A percentile compares a stretch with the other conserved stretches of the same genome.
These are phyloP conservation scores for Colletotrichum melonis DNA, from an alignment of 2,329 filamentous ascomycete genomes.

Conservation along the genomic window DNA sequence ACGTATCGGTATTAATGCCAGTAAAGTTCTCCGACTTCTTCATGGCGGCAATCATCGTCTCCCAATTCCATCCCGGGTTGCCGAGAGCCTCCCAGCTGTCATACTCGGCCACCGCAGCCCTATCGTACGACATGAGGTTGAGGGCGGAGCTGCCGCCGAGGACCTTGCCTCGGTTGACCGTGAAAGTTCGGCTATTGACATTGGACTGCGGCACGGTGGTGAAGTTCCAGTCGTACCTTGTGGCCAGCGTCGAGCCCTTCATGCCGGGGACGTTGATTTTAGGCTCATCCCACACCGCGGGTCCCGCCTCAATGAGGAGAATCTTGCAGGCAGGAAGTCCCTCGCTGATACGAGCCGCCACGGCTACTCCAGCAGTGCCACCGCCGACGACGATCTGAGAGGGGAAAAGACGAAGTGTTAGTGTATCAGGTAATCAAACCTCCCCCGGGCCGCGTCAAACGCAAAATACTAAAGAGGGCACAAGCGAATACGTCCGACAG, in stretches of 20 bases:
- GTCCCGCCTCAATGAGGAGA: constrained; percentile 46
- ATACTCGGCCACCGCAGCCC: constrained; percentile 44
- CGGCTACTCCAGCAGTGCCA: constrained; percentile 47
- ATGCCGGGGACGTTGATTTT: constrained; percentile 43
- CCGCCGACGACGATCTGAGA: constrained; percentile 46
- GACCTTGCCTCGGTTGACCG: constrained; percentile 55
- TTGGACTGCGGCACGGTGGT: constrained; percentile 50
- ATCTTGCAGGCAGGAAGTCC: constrained; percentile 40
- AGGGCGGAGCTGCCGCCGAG: constrained; percentile 58
- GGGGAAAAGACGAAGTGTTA: neutral
- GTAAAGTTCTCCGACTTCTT: constrained; percentile 44
- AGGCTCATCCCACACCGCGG: constrained; percentile 38
- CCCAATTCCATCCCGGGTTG: constrained; percentile 50
- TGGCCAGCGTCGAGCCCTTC: constrained; percentile 40
- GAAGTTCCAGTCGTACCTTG: constrained; percentile 51
- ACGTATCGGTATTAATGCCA: constrained; percentile 35
- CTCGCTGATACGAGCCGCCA: constrained; percentile 43
- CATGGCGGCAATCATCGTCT: constrained; percentile 48
- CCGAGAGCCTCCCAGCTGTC: constrained; percentile 48
- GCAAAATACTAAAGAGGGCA: neutral
- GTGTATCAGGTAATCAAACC: neutral
- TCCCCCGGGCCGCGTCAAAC: neutral
- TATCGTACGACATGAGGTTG: constrained; percentile 54
- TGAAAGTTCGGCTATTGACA: constrained; percentile 50
- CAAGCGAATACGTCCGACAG: neutral